Conservation (phyloP, 2,329 filamentous ascomycete species). For the Alternaria ethzedia region DNA sequence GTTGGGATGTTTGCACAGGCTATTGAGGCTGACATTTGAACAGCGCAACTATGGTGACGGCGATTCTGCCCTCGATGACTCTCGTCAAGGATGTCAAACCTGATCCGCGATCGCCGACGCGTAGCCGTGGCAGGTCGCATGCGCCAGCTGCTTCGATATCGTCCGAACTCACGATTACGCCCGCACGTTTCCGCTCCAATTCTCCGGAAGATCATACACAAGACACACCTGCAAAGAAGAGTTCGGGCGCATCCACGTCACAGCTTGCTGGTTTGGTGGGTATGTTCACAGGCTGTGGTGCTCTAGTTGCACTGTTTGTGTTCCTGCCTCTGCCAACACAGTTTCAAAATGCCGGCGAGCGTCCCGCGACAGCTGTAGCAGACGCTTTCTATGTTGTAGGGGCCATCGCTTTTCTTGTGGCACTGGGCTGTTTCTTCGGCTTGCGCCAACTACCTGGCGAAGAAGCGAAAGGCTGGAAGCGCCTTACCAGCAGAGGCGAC, state of each 20-base stretch:
- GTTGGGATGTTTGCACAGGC: neutral
- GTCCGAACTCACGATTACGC: constrained; percentile 78
- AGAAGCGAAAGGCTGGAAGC: constrained; percentile 73
- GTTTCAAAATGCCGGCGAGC: constrained; percentile 76
- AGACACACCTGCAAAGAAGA: constrained; percentile 22
- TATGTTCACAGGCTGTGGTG: constrained; percentile 89
- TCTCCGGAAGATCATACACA: constrained; percentile 23
- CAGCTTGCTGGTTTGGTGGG: constrained; percentile 88
- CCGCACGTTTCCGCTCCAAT: constrained; percentile 55
- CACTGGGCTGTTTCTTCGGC: constrained; percentile 78
- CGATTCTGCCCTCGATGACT: constrained; percentile 79
- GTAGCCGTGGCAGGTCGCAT: constrained; percentile 53
- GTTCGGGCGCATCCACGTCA: constrained; percentile 56
- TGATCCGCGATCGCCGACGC: constrained; percentile 35
- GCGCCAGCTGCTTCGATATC: constrained; percentile 72
- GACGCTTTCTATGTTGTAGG: constrained; percentile 90
- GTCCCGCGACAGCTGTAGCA: constrained; percentile 75
- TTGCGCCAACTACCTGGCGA: constrained; percentile 73
- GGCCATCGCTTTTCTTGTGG: constrained; percentile 72
- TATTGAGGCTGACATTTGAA: constrained; percentile 17
- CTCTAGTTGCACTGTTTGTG: constrained; percentile 78
- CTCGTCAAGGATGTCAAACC: constrained; percentile 31
- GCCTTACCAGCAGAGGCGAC: constrained; percentile 39
- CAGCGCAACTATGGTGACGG: constrained; percentile 91
- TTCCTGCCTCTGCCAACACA: constrained; percentile 88